Base-by-base conservation (phyloP, 1,139 yeast species). In the Candida frijolesensis region DNA sequence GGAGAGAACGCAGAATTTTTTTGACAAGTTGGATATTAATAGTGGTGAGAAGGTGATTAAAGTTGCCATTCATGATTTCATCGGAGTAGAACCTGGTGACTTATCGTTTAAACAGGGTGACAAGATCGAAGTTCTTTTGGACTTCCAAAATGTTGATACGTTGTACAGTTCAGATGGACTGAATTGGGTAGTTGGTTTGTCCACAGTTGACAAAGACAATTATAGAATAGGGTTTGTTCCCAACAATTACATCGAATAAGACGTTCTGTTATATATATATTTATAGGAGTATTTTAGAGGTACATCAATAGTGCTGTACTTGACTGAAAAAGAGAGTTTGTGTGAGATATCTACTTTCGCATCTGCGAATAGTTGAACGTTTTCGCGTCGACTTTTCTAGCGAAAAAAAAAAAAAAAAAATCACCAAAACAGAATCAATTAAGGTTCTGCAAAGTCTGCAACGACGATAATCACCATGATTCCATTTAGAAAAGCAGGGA, bases 211-310 rank as follows among this genome's bases (percentile, higher is more conserved):
- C n/a, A 56, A 52, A 2, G 49, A 44, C 11, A 54, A 57, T 11
- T 54, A 51, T n/a, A 63, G 80, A 54, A 58, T 67, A 11, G 81
- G 81, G 5, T 70, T 76, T 53, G 73, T 72, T 4, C 80, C 81
- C 4, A 70, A 66, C 46, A 72, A 66, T 45, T 71, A 66, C 52
- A 61, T 73, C 32, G 56, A 55, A 16, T 46, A 22, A 22, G 30
- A 10, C 12, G 22, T 12, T 22, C 27, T 22, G 22, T 38, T 37
- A 4, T 9, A 12, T 37, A 12, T 37, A 15, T 14, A 14, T 34
- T 15, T 16, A 34, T 34, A 34, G 15, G 38, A n/a, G 12, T 33
- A 33, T n/a, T 33, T 33, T 34, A 34, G 38, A 34, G 19, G 15
- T 6, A 34, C 38, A 34, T 14, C 15, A 11, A 30, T 30, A 30